Percentiles rank a stretch among this genome's conserved stretches.
Evolutionary conservation across 108 stramenopile species (phyloP).

Genomic region (Poteriospumella lacustris): DNA sequence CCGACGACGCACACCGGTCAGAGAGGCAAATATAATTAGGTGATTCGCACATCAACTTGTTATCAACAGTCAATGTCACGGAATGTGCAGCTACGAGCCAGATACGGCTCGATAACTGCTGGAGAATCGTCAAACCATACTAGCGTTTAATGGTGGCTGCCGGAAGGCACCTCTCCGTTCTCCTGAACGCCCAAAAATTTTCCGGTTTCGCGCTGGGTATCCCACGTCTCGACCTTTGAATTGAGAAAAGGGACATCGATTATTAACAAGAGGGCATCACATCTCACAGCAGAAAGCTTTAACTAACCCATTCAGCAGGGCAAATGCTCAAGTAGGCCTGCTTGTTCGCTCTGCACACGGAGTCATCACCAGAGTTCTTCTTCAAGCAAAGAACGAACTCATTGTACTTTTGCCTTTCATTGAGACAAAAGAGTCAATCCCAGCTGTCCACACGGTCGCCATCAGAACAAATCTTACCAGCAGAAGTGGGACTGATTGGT

Average conservation of each 20-base stretch:
- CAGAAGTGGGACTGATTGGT: conserved; percentile 82
- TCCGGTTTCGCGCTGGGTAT: background rate
- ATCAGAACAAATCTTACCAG: conserved; percentile 64
- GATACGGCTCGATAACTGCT: too few species aligned
- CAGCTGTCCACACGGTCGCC: background rate
- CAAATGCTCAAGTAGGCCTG: conserved; percentile 70
- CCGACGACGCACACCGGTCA: too few species aligned
- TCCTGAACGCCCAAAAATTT: background rate
- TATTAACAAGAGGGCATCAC: background rate
- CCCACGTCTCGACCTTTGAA: background rate
- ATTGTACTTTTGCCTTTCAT: conserved; percentile 57
- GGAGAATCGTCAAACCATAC: too few species aligned
- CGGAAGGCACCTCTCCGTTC: background rate
- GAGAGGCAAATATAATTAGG: too few species aligned
- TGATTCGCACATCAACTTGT: too few species aligned
- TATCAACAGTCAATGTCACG: too few species aligned
- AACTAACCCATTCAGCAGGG: conserved; percentile 61
- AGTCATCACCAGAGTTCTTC: conserved; percentile 68
- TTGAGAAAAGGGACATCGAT: background rate
- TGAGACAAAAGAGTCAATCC: background rate
- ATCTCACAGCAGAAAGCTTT: background rate
- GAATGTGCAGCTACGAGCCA: too few species aligned
- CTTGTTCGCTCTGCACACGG: conserved; percentile 70
- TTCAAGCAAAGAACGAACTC: conserved; percentile 86
- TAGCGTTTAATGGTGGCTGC: background rate